Evolutionary conservation across 768 basidiomycete species (phyloP).

Genomic region (Postia placenta): DNA sequence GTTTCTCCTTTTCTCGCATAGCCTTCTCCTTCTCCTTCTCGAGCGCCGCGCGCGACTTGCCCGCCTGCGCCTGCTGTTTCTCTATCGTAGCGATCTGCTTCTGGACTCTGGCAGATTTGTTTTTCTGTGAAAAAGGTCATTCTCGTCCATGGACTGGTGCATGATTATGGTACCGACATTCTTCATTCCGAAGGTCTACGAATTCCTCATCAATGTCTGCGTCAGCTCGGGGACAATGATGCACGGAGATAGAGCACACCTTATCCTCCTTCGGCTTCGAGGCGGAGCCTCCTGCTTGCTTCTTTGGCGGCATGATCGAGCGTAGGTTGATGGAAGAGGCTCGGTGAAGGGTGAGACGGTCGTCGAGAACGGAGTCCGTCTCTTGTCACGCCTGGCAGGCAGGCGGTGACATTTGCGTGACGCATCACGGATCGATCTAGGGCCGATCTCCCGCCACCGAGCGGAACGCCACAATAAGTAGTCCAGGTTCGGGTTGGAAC

Average conservation of each 20-base stretch:
- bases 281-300: slow-evolving; percentile 45
- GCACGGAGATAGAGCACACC: slow-evolving; percentile 35
- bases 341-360: background rate
- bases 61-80: slow-evolving; percentile 63
- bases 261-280: slow-evolving; percentile 81
- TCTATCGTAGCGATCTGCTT: slow-evolving; percentile 77
- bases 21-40: slow-evolving; percentile 87
- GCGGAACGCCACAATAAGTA: too few species aligned
- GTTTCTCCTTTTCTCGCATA: slow-evolving; percentile 64
- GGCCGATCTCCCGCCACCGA: too few species aligned
- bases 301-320: slow-evolving; percentile 75
- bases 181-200: slow-evolving; percentile 84
- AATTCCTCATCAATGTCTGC: slow-evolving; percentile 16
- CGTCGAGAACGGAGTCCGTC: too few species aligned
- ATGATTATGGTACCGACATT: slow-evolving; percentile 47
- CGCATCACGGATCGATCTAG: background rate
- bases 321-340: background rate
- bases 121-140: too few species aligned
- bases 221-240: slow-evolving; percentile 20
- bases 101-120: slow-evolving; percentile 91
- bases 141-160: too few species aligned
- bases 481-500: too few species aligned
- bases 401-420: background rate
- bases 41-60: slow-evolving; percentile 73
- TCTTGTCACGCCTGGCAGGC: background rate